Base-by-base conservation (phyloP, 208 protist species). In the Perkinsela sp. region DNA sequence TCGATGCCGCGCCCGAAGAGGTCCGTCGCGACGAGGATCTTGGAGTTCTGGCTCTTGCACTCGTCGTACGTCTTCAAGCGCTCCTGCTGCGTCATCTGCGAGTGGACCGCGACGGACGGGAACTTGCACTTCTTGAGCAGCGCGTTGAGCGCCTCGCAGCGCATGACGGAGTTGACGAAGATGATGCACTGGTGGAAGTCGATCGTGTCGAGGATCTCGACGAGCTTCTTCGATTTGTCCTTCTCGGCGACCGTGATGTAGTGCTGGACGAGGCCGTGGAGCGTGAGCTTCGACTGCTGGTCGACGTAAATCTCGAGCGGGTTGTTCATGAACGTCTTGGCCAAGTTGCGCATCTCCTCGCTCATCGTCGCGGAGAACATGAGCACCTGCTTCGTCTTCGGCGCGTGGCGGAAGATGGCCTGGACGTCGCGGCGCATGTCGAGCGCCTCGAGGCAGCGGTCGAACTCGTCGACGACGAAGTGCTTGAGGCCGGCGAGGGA, bases 151-250 rank as follows among this genome's bases (percentile, higher is more conserved):
- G 78, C 85, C 72, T 87, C 76, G 69, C 91, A 92, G 66, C 96
- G 87, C 72, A 83, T 71, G n/a, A 93, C 87, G 1, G 80, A 85
- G 72, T 84, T 92, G 29, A 97, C 94, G 75, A 99, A 99, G 75
- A 99, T 98, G 69, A 99, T 95, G n/a, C 94, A 89, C 82, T 99
- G 96, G 84, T 99, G 99, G 78, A 98, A 99, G 73, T 98, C 92
- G 29, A 99, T 85, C 1, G 83, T 83, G 73, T 99, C 97, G 0
- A 99, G 83, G 1, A 99, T 87, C 67, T 97, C 93, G 66, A 89
- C 87, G 2, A 99, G 88, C 77, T 94, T 95, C 32, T 87, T 80
- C 71, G 91, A 89, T 89, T 99, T 99, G 76, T 98, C 79, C 1
- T 79, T 73, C 81, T 99, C 96, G 0, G 77, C 83, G 0, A 98